Evolutionary conservation across 768 basidiomycete species (phyloP).

Genomic region (Calocera cornea): DNA sequence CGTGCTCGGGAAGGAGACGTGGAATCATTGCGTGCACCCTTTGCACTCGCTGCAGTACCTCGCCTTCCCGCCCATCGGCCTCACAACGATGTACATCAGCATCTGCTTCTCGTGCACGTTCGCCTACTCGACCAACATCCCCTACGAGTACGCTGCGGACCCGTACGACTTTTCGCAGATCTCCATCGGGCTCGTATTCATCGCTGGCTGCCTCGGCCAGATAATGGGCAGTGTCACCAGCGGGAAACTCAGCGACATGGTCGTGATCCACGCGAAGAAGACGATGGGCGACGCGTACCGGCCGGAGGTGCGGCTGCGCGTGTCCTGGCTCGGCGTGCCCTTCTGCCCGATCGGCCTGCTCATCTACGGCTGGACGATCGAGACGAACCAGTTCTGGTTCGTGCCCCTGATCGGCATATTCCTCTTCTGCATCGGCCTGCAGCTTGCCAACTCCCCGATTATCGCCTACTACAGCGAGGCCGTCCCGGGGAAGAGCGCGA

Average conservation of each 20-base stretch:
- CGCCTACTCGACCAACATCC: constrained; percentile 8
- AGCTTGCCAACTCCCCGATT: constrained; percentile 10
- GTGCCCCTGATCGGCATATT: constrained; percentile 11
- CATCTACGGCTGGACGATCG: constrained; percentile 10
- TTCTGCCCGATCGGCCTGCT: constrained; percentile 11
- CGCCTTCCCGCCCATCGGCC: constrained; percentile 17
- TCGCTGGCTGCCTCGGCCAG: constrained; percentile 10
- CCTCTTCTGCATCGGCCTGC: constrained; percentile 11
- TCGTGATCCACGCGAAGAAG: constrained; percentile 1
- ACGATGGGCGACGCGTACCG: constrained; percentile 7
- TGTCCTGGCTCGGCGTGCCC: constrained; percentile 11
- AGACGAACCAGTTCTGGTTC: constrained; percentile 3
- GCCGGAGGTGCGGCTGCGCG: constrained; percentile 9
- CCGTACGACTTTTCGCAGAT: constrained; percentile 9
- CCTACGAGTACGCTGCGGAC: constrained; percentile 8
- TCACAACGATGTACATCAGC: constrained; percentile 19
- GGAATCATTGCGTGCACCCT: constrained; percentile 5
- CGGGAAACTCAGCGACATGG: constrained; percentile 11
- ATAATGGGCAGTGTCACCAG: constrained; percentile 9
- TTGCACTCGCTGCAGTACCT: constrained; percentile 10
- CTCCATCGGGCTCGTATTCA: constrained; percentile 10
- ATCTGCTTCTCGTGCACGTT: constrained; percentile 12
- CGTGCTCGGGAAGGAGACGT: background rate
- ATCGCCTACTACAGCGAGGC: constrained; percentile 12
- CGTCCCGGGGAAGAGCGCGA: constrained; percentile 9